phyloP scores from a whole-genome alignment of 805 yeast species.

The Monosporozyma unispora region DNA sequence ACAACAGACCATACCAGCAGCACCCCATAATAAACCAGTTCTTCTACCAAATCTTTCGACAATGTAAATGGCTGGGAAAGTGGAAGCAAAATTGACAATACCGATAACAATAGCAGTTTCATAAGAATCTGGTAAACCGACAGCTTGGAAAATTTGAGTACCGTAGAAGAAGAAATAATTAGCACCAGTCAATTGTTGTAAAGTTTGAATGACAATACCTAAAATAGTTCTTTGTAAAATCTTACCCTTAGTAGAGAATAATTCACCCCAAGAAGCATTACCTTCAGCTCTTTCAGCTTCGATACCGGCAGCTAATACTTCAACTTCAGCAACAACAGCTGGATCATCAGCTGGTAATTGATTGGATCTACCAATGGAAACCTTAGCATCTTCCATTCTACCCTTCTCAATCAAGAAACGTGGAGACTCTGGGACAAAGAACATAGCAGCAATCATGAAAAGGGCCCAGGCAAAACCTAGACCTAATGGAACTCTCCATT shows the following conservation, averaged over 20 bases:
- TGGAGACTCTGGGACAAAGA: slow-evolving; percentile 66
- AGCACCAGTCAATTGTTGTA: slow-evolving; percentile 55
- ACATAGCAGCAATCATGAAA: slow-evolving; percentile 31
- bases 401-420: slow-evolving; percentile 51
- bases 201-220: slow-evolving; percentile 49
- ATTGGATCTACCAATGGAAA: slow-evolving; percentile 51
- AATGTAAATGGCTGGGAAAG: slow-evolving; percentile 42
- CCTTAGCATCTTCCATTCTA: slow-evolving; percentile 52
- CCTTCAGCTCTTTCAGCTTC: slow-evolving; percentile 57
- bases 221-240: slow-evolving; percentile 38
- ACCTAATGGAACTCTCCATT: slow-evolving; percentile 71
- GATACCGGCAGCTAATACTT: slow-evolving; percentile 49
- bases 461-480: slow-evolving; percentile 42
- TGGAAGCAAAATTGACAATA: slow-evolving; percentile 51
- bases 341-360: slow-evolving; percentile 45
- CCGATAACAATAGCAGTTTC: slow-evolving; percentile 53
- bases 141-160: slow-evolving; percentile 52
- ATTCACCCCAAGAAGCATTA: slow-evolving; percentile 55
- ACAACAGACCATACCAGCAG: slow-evolving; percentile 40
- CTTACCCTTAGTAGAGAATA: slow-evolving; percentile 60
- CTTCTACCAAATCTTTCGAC: slow-evolving; percentile 52
- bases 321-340: slow-evolving; percentile 48
- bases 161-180: slow-evolving; percentile 63
- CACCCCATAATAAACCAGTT: slow-evolving; percentile 40
- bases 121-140: slow-evolving; percentile 51